Evolutionary conservation across 345 rosid genomes (phyloP), one percentile per base, ranked within the genome.

Genomic region (Erodium maritimum): DNA sequence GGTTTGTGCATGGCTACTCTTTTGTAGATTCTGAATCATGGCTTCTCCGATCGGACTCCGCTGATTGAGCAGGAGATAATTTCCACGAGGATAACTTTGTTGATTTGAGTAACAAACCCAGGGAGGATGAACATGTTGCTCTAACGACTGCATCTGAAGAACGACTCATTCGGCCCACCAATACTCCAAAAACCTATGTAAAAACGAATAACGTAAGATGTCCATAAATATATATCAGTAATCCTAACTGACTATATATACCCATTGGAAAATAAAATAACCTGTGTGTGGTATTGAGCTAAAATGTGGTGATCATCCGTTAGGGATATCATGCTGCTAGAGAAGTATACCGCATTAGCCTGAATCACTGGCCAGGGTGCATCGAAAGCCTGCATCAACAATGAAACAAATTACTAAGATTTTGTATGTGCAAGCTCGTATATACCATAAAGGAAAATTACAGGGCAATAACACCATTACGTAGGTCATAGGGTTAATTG

Each of bases 341-440:
- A 81, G 60, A 91, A 77, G 75, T 88, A 81, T 58, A 91, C 76
- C 19, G 98, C 98, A 72, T 91, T 91, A 21, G 96, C 98, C 73
- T 91, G 96, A 69, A 91, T 79, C 60, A 81, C 73, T 14, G 98
- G 83, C 96, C 93, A 88, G 17, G 89, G 84, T 33, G 98, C 93
- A 68, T 91, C 98, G 63, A 86, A 86, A 61, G 89, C 95, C 95
- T 91, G 90, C 77, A 72, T 34, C 57, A 59, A 60, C 21, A 19
- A 61, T 50, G 19, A n/a, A n/a, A n/a, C n/a, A n/a, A n/a, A n/a
- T n/a, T n/a, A n/a, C n/a, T n/a, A n/a, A n/a, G n/a, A n/a, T n/a
- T n/a, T n/a, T n/a, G n/a, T n/a, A n/a, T n/a, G n/a, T n/a, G n/a
- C n/a, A n/a, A n/a, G n/a, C n/a, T n/a, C n/a, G n/a, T n/a, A n/a